Evolutionary conservation across 306 rosid genomes (phyloP), one percentile per base, ranked within the genome.

Genomic region (Quercus mongolica): DNA sequence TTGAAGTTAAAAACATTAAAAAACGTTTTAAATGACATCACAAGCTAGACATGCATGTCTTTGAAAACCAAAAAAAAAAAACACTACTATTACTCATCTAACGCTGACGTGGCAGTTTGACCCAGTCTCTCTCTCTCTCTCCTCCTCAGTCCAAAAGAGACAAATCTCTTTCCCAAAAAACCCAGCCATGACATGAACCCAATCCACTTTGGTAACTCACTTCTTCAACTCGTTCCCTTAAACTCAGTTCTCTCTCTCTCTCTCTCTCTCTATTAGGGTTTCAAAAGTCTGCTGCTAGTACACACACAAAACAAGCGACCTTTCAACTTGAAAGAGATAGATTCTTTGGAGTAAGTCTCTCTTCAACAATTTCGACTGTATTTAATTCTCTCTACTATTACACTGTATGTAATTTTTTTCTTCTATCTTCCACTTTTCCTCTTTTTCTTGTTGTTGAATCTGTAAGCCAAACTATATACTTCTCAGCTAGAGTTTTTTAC

Each of bases 101-200:
- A 79, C 21, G 56, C 3, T 69, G 87, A 81, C 81, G 89, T 88
- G 87, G 85, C 85, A 75, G 51, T 92, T 92, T 90, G 90, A 90
- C 97, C 71, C 75, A 61, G 65, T 83, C 88, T 75, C 71, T 64
- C 76, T 35, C 41, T 35, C 41, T 35, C 41, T 35, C 46, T 38
- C 54, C 65, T 84, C 51, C 56, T 56, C 49, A 73, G 35, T 51
- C 61, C 20, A 6, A 26, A 15, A 63, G 54, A 49, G 15, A 11
- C 56, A 41, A 41, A 41, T 12, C 68, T 56, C 55, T 19, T 35
- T n/a, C 18, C 69, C 13, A 15, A 28, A 4, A 28, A 12, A 49
- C 54, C 71, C 56, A 18, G 57, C 71, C 74, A 25, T 56, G 74
- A 56, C 74, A 35, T 56, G 74, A 56, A 35, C 51, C 51, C 63